A percentile compares a stretch with the other conserved stretches of the same genome.
phyloP scores from a whole-genome alignment of 768 basidiomycete species.

The Boletellus ananas region DNA sequence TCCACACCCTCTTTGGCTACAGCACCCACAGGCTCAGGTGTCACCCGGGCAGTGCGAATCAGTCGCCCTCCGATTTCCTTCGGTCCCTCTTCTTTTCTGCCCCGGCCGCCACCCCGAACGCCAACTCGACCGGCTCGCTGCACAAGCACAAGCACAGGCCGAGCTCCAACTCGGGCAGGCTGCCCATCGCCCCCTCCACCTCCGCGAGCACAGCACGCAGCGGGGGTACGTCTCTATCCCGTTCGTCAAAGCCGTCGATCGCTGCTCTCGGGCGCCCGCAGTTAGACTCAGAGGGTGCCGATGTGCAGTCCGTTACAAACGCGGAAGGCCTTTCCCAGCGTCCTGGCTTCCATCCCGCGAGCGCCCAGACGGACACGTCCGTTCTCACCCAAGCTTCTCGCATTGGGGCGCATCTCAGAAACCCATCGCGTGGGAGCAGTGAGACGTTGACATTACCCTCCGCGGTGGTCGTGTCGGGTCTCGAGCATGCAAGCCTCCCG shows the following conservation, averaged over 20 bases:
- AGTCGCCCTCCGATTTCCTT: conserved; percentile 30
- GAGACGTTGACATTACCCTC: conserved; percentile 41
- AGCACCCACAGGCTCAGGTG: conserved; percentile 56
- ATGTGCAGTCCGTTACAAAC: conserved; percentile 1
- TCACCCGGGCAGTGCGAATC: conserved; percentile 20
- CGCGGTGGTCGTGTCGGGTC: conserved; percentile 64
- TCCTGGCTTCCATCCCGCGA: conserved; percentile 6
- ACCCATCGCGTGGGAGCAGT: conserved; percentile 14
- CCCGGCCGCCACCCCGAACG: conserved; percentile 18
- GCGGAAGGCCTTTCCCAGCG: conserved; percentile 3
- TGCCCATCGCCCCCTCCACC: conserved; percentile 11
- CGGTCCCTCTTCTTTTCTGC: conserved; percentile 36
- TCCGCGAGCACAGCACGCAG: conserved; percentile 24
- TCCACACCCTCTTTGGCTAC: conserved; percentile 57
- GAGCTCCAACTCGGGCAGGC: conserved; percentile 20
- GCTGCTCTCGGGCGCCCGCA: conserved; percentile 13
- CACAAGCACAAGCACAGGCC: conserved; percentile 20
- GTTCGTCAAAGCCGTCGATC: conserved; percentile 17
- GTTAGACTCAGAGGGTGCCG: conserved; percentile 11
- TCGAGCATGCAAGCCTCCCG: conserved; percentile 55
- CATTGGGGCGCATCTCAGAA: conserved; percentile 6
- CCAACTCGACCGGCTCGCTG: conserved; percentile 1
- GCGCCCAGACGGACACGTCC: conserved; percentile 16
- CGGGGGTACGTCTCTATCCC: conserved; percentile 25
- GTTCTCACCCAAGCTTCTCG: conserved; percentile 11